Base-by-base conservation (phyloP, 495 filamentous ascomycete species). In the Trichoderma asperelloides region DNA sequence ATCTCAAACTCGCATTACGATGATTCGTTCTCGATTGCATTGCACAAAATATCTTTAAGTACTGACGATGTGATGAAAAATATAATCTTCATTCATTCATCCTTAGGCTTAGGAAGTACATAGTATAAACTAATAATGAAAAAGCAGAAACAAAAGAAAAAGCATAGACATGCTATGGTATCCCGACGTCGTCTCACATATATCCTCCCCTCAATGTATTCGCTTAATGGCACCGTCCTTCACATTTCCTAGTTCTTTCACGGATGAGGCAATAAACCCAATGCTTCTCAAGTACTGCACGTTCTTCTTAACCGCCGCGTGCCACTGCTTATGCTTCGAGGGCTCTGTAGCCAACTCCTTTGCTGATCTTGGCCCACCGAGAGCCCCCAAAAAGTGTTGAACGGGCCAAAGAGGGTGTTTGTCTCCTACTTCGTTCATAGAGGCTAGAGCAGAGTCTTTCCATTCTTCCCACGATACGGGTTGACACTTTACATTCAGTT, bases 201-300 rank as follows among this genome's bases (percentile, higher is more conserved):
- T n/a, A 55, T 2, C 9, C 16, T n/a, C 21, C 16, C 8, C 49
- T 25, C 25, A 55, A 55, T 55, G 21, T 7, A 55, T 11, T 55
- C 49, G 49, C 49, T 55, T 55, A 55, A 55, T 55, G 25, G 49
- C 49, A 55, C 49, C 49, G 11, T 25, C 49, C 49, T 55, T 55
- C 21, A 55, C 49, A 4, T 55, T 55, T 21, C 62, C 62, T 21
- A 63, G 4, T 12, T 40, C 27, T 12, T 18, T 21, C 62, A 37
- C 62, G 18, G 62, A 63, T 13, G 62, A 18, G 1, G 15, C 15
- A 30, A 63, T 63, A 16, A 63, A 63, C 15, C 62, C 62, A 63
- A 63, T 40, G 12, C n/a, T 16, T 27, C 2, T 40, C 28, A 63
- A 40, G n/a, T 63, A 33, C 28, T 40, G 62, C 15, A 33, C 62